Base-by-base conservation (phyloP, 495 filamentous ascomycete species). In the Stereocaulon alpinum region DNA sequence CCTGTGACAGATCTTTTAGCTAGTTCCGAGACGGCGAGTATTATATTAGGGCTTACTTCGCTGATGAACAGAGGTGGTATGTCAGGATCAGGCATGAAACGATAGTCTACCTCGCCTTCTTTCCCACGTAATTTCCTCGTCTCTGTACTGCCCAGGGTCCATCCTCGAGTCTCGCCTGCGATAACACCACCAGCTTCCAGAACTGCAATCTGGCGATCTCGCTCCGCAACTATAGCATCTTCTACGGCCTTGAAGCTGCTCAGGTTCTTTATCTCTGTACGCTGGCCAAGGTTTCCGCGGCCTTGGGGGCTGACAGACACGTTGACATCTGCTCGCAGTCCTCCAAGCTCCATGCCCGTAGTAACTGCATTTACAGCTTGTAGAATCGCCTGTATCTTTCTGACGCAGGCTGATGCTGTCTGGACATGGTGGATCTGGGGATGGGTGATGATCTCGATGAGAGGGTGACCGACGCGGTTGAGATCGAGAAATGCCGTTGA, bases 11-110 rank as follows among this genome's bases (percentile, higher is more conserved):
- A 64, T 27, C 0, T n/a, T 7, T 55, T 37, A 53, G 27, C 32
- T 42, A 50, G n/a, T 18, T 44, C 37, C 0, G 4, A 24, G 10
- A 27, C 41, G 20, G 34, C 6, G 47, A 44, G 12, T 40, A 27
- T n/a, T 4, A 9, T 40, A 17, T n/a, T 34, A 14, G 27, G 30
- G 64, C 70, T 22, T 29, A 76, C 73, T 53, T 79, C 63, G 14
- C 82, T 85, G 62, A 99, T 85, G 4, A 88, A 66, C 11, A 99
- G 75, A 0, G 94, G 88, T 0, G 79, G 80, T 11, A 99, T 73
- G 70, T 99, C 93, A 2, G 93, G 89, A 69, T 99, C 93, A 1
- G 93, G 93, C 94, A 98, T 97, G 69, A 97, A 98, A 47, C 93
- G 79, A 68, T 98, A 98, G 65, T 98, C 93, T 2, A 97, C 89